Percentiles rank a stretch among this genome's conserved stretches.
phyloP scores from a whole-genome alignment of 2,329 filamentous ascomycete species.

The Pseudopyrenochaeta lycopersici region DNA sequence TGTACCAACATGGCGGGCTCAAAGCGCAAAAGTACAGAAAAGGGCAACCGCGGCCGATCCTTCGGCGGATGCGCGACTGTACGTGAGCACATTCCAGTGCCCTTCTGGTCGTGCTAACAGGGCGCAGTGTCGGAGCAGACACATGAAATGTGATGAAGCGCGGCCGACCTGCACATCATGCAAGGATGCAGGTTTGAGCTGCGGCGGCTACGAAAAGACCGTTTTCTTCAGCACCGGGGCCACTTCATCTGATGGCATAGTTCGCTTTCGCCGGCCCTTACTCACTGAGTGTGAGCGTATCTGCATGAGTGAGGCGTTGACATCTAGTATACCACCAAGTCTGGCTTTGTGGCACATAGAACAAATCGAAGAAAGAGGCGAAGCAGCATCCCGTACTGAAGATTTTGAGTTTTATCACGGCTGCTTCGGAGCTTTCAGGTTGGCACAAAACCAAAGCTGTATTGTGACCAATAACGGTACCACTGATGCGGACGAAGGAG shows the following conservation, averaged over 20 bases:
- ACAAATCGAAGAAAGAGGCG: constrained; percentile 44
- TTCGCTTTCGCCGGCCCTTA: constrained; percentile 54
- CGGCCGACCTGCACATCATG: constrained; percentile 39
- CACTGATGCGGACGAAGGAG: not conserved
- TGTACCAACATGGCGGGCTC: not conserved
- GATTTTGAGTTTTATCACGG: constrained; percentile 11
- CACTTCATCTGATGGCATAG: constrained; percentile 11
- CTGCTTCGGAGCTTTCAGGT: constrained; percentile 20
- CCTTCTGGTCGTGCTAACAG: not conserved
- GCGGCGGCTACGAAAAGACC: constrained; percentile 53
- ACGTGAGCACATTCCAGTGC: not conserved
- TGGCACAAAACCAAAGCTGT: not conserved
- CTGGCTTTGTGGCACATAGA: constrained; percentile 16
- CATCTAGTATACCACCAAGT: constrained; percentile 41
- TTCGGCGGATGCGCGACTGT: constrained; percentile 23
- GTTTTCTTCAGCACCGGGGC: constrained; percentile 49
- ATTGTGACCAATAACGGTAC: not conserved
- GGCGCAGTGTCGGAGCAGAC: constrained; percentile 22
- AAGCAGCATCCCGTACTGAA: not conserved
- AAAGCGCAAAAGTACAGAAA: not conserved
- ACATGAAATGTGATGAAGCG: constrained; percentile 42
- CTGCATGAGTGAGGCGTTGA: constrained; percentile 49
- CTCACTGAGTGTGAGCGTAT: constrained; percentile 51
- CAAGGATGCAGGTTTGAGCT: constrained; percentile 43
- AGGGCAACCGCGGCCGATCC: constrained; percentile 10